A percentile compares a stretch with the other conserved stretches of the same genome.
Evolutionary conservation across 805 yeast species (phyloP).

Genomic region (Metschnikowia hibisci): DNA sequence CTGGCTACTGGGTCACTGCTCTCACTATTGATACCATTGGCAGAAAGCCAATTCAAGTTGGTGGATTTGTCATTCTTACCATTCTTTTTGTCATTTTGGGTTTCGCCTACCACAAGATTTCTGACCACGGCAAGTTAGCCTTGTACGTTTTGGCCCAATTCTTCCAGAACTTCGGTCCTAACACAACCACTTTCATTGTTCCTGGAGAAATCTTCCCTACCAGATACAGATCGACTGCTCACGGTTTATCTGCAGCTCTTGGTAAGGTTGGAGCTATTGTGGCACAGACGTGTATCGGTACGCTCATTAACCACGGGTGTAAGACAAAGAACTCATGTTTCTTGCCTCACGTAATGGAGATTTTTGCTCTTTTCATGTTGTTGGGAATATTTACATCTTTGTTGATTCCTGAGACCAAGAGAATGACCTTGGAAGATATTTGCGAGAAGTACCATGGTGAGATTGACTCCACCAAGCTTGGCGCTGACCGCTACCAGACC

Average conservation of each 20-base stretch:
- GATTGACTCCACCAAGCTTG: conserved; percentile 44
- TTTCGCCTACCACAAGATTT: conserved; percentile 71
- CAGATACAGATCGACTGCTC: conserved; percentile 92
- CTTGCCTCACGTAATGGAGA: conserved; percentile 91
- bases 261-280: conserved; percentile 93
- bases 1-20: conserved; percentile 87
- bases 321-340: conserved; percentile 60
- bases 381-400: conserved; percentile 63
- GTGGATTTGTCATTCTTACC: conserved; percentile 72
- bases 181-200: conserved; percentile 83
- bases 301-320: conserved; percentile 77
- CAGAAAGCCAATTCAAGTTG: conserved; percentile 77
- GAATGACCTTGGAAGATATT: conserved; percentile 84
- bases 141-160: conserved; percentile 78
- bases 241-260: conserved; percentile 88
- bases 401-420: conserved; percentile 85
- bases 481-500: conserved; percentile 35
- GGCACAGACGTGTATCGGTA: conserved; percentile 86
- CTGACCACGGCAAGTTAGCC: conserved; percentile 65
- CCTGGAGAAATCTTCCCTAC: conserved; percentile 95
- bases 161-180: conserved; percentile 91
- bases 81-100: conserved; percentile 74
- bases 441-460: conserved; percentile 82
- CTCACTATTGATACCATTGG: conserved; percentile 79
- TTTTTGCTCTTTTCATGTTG: conserved; percentile 89